Conservation (phyloP, 164 flowering plant species). For the Liriodendron chinense region DNA sequence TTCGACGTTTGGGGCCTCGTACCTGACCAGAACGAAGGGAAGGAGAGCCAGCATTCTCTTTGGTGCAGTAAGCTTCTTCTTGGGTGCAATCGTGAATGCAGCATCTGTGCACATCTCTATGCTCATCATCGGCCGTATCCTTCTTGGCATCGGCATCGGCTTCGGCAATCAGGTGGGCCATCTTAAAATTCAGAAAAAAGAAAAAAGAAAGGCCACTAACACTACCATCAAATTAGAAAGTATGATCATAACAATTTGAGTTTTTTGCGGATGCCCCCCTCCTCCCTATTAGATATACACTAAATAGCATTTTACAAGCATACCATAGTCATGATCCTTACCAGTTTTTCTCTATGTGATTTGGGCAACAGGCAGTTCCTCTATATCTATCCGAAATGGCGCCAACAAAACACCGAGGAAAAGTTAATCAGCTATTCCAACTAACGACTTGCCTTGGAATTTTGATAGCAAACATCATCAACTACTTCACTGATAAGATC, state of each 20-base stretch:
- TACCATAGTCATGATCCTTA: too few species aligned
- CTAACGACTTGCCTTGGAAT: conserved; percentile 74
- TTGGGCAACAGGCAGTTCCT: conserved; percentile 65
- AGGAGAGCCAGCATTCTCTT: conserved; percentile 65
- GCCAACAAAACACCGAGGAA: conserved; percentile 83
- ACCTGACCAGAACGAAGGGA: conserved; percentile 62
- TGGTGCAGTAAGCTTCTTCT: conserved; percentile 72
- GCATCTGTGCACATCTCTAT: conserved; percentile 59
- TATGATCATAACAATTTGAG: too few species aligned
- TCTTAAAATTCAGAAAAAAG: background rate
- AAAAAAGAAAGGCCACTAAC: too few species aligned
- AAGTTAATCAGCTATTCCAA: conserved; percentile 78
- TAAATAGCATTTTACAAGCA: too few species aligned
- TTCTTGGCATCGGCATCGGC: conserved; percentile 86
- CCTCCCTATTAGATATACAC: too few species aligned
- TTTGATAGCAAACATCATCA: conserved; percentile 65
- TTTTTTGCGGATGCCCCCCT: too few species aligned
- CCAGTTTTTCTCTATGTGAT: background rate
- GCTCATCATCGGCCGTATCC: conserved; percentile 73
- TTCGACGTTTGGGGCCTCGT: conserved; percentile 78
- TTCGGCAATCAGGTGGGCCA: conserved; percentile 77
- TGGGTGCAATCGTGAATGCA: conserved; percentile 71
- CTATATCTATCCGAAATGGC: conserved; percentile 90
- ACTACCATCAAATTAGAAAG: too few species aligned
- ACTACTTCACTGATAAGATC: conserved; percentile 57